Evolutionary conservation across 305 asterid species (phyloP), one percentile per base, ranked within the genome.

Genomic region (Fraxinus albicans): DNA sequence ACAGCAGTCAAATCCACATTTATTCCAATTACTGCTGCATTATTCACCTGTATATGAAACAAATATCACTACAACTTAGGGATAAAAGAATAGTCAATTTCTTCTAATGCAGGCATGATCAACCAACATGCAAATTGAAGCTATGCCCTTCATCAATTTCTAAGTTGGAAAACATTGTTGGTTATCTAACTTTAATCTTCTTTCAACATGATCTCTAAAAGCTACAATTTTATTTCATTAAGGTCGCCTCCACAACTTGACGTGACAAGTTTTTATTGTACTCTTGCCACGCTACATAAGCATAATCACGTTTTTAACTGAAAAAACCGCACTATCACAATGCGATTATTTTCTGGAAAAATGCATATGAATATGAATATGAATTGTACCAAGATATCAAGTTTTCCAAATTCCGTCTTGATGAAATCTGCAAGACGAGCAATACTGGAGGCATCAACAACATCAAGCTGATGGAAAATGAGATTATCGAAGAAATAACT

Each of bases 391-490:
- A 87, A 81, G 31, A 90, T 89, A 86, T 90, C 93, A 70, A 90
- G 91, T 83, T 81, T 88, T 33, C 91, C 87, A 73, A 86, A 84
- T 13, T 74, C 84, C 6, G 81, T 76, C 23, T 77, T 79, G 60
- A 90, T 42, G 77, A 90, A 90, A 6, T 87, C 78, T 9, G 86
- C 88, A 13, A 90, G 88, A 15, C 83, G 75, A 77, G 78, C 77
- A 67, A 83, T 44, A 53, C 90, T 88, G 3, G 72, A 78, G 10
- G 84, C 78, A 79, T 88, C 88, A 29, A 70, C 65, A 2, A 88
- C 89, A 78, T 88, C 89, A 67, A 90, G 91, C 77, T 77, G 87
- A 85, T 86, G 93, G 84, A 90, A 90, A 2, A 84, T 33, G 42
- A 86, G 83, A 80, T 36, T 31, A 33, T 84, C 84, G 58, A 85